Conservation (phyloP, 805 yeast species). For the Kazachstania africana region DNA sequence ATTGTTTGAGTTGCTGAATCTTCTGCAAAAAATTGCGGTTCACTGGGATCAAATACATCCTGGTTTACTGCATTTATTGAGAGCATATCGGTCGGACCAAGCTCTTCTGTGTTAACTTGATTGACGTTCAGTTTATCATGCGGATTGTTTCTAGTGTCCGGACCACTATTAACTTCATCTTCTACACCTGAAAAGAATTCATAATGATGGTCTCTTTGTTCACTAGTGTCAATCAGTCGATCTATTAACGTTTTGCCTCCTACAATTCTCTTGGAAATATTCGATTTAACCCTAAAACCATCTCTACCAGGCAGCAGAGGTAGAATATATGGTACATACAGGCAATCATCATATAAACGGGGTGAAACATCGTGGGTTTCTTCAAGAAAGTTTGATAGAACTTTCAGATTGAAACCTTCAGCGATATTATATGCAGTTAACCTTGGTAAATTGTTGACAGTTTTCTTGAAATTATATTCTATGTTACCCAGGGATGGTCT, state of each 20-base stretch:
- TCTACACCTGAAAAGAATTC: slow-evolving; percentile 77
- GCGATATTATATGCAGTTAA: slow-evolving; percentile 89
- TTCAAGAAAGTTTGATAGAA: slow-evolving; percentile 52
- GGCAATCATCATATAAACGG: slow-evolving; percentile 81
- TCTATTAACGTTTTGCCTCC: slow-evolving; percentile 48
- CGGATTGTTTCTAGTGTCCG: slow-evolving; percentile 1
- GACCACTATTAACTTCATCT: slow-evolving; percentile 24
- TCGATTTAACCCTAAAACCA: slow-evolving; percentile 66
- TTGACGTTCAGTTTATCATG: too few relatives aligned
- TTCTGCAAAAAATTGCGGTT: slow-evolving; percentile 77
- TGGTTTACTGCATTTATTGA: slow-evolving; percentile 25
- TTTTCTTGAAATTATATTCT: neutral
- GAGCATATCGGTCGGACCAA: too few relatives aligned
- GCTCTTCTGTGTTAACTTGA: slow-evolving; percentile 8
- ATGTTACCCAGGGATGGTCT: slow-evolving; percentile 7
- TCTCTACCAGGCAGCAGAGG: slow-evolving; percentile 80
- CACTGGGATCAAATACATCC: slow-evolving; percentile 77
- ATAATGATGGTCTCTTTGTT: slow-evolving; percentile 81
- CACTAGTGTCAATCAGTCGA: slow-evolving; percentile 64
- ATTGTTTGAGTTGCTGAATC: slow-evolving; percentile 12
- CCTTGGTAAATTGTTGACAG: slow-evolving; percentile 51
- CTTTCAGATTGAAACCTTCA: slow-evolving; percentile 60
- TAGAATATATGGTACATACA: slow-evolving; percentile 78
- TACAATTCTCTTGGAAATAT: slow-evolving; percentile 31
- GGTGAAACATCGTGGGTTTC: slow-evolving; percentile 75